Evolutionary conservation across 208 protist genomes (phyloP).

Genomic region (Leishmania martiniquensis): DNA sequence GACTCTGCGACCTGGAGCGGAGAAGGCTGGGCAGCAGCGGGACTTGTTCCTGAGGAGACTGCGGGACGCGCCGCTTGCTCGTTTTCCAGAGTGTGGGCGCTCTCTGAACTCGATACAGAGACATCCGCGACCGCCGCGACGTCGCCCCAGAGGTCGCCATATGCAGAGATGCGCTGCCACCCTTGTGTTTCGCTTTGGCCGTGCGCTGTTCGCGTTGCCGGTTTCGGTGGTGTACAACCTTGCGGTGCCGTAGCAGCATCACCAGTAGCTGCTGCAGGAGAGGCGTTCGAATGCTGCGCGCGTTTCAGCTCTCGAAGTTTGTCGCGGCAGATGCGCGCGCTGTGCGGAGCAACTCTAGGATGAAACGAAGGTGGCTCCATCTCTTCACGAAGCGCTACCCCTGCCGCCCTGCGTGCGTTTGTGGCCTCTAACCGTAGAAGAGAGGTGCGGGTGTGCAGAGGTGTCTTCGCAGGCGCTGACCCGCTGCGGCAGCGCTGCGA

Average conservation of each 20-base stretch:
- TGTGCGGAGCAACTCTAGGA: constrained; percentile 15
- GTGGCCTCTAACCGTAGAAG: constrained; percentile 21
- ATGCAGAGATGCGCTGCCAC: neutral
- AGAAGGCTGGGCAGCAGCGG: neutral
- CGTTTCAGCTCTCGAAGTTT: constrained; percentile 22
- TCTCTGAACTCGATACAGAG: neutral
- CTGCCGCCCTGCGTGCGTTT: constrained; percentile 11
- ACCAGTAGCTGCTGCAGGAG: neutral
- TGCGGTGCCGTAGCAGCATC: neutral
- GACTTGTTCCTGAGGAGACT: neutral
- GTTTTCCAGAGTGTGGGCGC: neutral
- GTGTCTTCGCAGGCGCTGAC: neutral
- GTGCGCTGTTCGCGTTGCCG: neutral
- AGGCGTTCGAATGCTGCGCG: too few relatives aligned
- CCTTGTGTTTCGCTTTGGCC: neutral
- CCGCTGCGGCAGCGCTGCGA: neutral
- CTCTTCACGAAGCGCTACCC: constrained; percentile 9
- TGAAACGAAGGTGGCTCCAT: constrained; percentile 23
- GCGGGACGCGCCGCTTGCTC: neutral
- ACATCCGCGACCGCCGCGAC: neutral
- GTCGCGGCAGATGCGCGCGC: constrained; percentile 17
- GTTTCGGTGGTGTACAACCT: neutral
- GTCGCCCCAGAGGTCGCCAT: neutral
- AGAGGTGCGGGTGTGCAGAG: constrained; percentile 25
- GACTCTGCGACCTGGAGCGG: neutral